Evolutionary conservation across 352 stramenopile species (phyloP).

Genomic region (Phytophthora quininea): DNA sequence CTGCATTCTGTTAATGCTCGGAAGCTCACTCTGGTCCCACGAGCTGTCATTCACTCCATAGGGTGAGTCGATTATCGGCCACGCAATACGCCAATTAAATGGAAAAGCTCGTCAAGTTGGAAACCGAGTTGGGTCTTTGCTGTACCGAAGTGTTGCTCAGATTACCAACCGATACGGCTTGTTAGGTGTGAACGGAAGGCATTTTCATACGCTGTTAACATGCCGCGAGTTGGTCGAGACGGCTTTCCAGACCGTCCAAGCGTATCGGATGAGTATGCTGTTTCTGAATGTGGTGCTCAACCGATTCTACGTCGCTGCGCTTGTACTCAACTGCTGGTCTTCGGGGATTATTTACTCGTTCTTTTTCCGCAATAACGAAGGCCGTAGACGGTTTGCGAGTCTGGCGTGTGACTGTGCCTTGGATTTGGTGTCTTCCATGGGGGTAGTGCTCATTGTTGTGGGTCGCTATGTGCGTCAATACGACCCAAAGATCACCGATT

Average conservation of each 20-base stretch:
- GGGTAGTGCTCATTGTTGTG: slow-evolving; percentile 1
- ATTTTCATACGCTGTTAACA: neutral
- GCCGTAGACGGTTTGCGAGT: neutral
- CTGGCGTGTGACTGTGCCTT: neutral
- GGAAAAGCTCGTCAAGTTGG: neutral
- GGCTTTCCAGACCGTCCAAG: slow-evolving; percentile 10
- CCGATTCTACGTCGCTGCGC: slow-evolving; percentile 15
- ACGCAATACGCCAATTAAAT: neutral
- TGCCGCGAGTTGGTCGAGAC: neutral
- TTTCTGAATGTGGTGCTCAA: slow-evolving; percentile 24
- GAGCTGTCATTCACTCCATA: slow-evolving; percentile 2
- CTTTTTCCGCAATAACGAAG: neutral
- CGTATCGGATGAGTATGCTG: slow-evolving; percentile 15
- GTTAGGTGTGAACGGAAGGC: neutral
- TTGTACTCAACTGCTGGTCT: slow-evolving; percentile 17
- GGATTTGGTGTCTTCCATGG: slow-evolving; percentile 9
- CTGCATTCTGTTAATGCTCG: slow-evolving; percentile 5
- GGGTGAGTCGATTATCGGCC: neutral
- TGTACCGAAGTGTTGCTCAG: neutral
- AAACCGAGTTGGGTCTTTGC: too few species aligned
- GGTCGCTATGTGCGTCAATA: slow-evolving; percentile 1
- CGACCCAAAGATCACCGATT: neutral
- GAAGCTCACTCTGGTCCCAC: neutral
- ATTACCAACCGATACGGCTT: neutral
- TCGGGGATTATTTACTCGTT: slow-evolving; percentile 1